A percentile compares a stretch with the other conserved stretches of the same genome.
phyloP scores from a whole-genome alignment of 108 stramenopile species.

The Skeletonema menzelii region DNA sequence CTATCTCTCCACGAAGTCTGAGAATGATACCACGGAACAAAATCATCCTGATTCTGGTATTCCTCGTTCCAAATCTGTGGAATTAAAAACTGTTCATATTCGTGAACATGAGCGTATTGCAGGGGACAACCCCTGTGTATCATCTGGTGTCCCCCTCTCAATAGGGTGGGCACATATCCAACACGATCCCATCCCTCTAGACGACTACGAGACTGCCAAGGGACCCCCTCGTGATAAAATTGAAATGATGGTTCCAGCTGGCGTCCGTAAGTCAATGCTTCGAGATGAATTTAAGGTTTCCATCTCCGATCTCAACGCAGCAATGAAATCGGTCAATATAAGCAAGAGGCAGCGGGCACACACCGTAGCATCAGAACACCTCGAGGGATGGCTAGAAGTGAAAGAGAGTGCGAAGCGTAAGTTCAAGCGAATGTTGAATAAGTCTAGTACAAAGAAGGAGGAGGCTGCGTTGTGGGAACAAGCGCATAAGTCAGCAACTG shows the following conservation, averaged over 20 bases:
- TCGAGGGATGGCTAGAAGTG: constrained; percentile 38
- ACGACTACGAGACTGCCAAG: constrained; percentile 35
- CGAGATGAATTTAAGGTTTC: constrained; percentile 36
- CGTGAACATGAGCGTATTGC: constrained; percentile 52
- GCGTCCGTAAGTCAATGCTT: constrained; percentile 38
- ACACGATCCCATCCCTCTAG: constrained; percentile 31
- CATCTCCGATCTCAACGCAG: constrained; percentile 28
- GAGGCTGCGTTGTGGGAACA: constrained; percentile 39
- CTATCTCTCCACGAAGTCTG: background rate
- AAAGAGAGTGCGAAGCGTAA: constrained; percentile 41
- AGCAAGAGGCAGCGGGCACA: constrained; percentile 25
- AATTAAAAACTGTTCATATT: constrained; percentile 22
- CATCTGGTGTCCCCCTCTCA: constrained; percentile 47
- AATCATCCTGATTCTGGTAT: too few relatives aligned
- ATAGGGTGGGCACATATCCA: constrained; percentile 46
- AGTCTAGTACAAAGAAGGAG: constrained; percentile 27
- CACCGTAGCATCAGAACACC: constrained; percentile 32
- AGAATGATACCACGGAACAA: background rate
- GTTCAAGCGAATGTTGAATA: constrained; percentile 27
- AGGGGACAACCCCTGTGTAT: constrained; percentile 53
- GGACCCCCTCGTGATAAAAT: constrained; percentile 46
- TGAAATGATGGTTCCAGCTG: constrained; percentile 47
- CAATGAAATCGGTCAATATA: constrained; percentile 35
- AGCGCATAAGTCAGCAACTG: constrained; percentile 28
- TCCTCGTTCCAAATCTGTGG: background rate